Evolutionary conservation across 2,329 filamentous ascomycete species (phyloP).

Genomic region (Monosporascus sp.): DNA sequence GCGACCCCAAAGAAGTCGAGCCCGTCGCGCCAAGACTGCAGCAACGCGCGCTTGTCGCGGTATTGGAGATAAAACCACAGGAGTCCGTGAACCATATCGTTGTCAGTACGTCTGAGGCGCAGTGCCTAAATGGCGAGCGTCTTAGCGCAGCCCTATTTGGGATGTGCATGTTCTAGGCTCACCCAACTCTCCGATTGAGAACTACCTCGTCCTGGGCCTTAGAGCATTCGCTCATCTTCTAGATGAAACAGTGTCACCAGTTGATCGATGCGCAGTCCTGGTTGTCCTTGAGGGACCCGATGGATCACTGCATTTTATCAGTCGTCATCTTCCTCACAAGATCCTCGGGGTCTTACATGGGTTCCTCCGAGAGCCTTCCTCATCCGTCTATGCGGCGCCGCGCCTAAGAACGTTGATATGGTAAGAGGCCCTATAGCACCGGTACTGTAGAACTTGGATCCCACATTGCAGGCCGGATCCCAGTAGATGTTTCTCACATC

Average conservation of each 20-base stretch:
- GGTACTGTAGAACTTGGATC: conserved; percentile 27
- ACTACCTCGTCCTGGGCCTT: conserved; percentile 17
- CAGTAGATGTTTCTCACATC: conserved; percentile 35
- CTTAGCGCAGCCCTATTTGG: neutral
- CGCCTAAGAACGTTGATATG: conserved; percentile 24
- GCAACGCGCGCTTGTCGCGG: conserved; percentile 30
- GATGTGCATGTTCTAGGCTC: neutral
- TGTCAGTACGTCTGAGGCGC: conserved; percentile 35
- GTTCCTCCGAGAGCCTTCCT: conserved; percentile 29
- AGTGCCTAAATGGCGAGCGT: conserved; percentile 18
- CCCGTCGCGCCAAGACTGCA: conserved; percentile 30
- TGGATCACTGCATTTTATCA: conserved; percentile 21
- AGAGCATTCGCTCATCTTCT: conserved; percentile 26
- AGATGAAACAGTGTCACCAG: conserved; percentile 27
- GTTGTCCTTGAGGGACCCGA: conserved; percentile 31
- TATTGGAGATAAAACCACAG: conserved; percentile 33
- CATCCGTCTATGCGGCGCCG: conserved; percentile 26
- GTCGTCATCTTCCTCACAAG: neutral
- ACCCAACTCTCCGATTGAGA: conserved; percentile 30
- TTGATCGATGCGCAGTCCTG: conserved; percentile 31
- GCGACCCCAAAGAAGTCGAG: conserved; percentile 32
- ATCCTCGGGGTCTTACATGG: conserved; percentile 2
- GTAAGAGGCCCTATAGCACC: conserved; percentile 29
- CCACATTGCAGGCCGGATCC: conserved; percentile 30
- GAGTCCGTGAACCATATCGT: conserved; percentile 31